Evolutionary conservation across 2,329 filamentous ascomycete genomes (phyloP).

Genomic region (Fusarium pseudocircinatum): DNA sequence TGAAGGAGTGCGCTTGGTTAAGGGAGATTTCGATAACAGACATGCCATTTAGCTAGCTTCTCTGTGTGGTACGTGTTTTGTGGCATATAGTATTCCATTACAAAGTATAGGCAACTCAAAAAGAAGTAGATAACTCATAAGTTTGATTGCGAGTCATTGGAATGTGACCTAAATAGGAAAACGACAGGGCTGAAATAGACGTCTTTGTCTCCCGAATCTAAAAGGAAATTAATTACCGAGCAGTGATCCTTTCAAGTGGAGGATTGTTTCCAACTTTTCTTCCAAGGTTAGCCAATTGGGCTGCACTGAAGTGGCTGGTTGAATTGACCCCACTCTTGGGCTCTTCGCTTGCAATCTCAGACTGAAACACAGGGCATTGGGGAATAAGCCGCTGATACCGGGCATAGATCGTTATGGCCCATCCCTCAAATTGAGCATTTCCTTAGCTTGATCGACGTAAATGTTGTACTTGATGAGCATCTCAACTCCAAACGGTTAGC

Average conservation of each 20-base stretch:
- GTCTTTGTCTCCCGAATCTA: rapidly evolving
- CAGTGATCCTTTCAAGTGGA: neutral
- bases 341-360: neutral
- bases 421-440: neutral
- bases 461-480: neutral
- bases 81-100: no score
- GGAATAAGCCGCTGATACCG: no score
- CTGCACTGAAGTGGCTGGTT: no score
- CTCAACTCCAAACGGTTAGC: neutral
- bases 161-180: neutral
- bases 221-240: neutral
- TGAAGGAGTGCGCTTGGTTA: slow-evolving; percentile 42
- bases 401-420: rapidly evolving
- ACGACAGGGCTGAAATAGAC: neutral
- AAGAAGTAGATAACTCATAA: no score
- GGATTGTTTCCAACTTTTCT: neutral
- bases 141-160: no score
- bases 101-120: no score
- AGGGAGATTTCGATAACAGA: slow-evolving; percentile 28
- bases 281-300: no score
- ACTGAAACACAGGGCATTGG: no score
- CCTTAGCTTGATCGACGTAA: neutral
- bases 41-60: neutral
- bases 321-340: neutral
- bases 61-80: no score